These are phyloP conservation scores for Trifolium dubium DNA, from an alignment of 306 rosid species.

Conservation along the genomic window DNA sequence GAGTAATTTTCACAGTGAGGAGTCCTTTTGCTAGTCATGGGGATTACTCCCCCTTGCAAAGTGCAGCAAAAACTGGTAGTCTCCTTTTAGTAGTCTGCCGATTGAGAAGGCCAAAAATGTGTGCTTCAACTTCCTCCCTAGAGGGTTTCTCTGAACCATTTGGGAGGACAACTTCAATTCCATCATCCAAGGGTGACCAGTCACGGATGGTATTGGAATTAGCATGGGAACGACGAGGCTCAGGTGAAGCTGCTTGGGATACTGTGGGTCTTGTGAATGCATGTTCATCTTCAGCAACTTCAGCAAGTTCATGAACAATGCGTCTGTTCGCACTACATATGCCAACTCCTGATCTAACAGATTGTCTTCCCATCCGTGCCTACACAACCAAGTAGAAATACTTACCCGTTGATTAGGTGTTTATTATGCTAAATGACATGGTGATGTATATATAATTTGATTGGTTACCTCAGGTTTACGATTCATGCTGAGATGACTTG, in stretches of 20 bases:
- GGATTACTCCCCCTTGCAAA: slow-evolving; percentile 35
- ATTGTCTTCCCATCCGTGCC: slow-evolving; percentile 41
- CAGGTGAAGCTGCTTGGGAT: slow-evolving; percentile 44
- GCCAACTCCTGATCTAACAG: slow-evolving; percentile 39
- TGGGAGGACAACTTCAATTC: slow-evolving; percentile 55
- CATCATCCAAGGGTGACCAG: slow-evolving; percentile 84
- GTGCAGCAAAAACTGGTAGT: slow-evolving; percentile 50
- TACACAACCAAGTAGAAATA: slow-evolving; percentile 40
- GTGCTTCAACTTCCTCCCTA: slow-evolving; percentile 51
- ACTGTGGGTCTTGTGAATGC: neutral
- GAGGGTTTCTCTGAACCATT: slow-evolving; percentile 42
- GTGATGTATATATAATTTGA: slow-evolving; percentile 9
- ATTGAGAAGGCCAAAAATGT: slow-evolving; percentile 44
- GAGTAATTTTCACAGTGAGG: slow-evolving; percentile 26
- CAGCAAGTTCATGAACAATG: slow-evolving; percentile 38
- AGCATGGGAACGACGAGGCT: slow-evolving; percentile 8
- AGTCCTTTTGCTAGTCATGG: slow-evolving; percentile 25
- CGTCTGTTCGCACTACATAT: slow-evolving; percentile 36
- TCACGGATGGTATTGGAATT: slow-evolving; percentile 18
- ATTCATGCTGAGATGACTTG: slow-evolving; percentile 47
- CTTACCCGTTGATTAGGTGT: slow-evolving; percentile 14
- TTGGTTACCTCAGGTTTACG: slow-evolving; percentile 58
- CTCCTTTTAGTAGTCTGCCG: slow-evolving; percentile 46
- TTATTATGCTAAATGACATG: slow-evolving; percentile 7
- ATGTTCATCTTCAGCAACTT: slow-evolving; percentile 36